A percentile compares a stretch with the other conserved stretches of the same genome.
These are phyloP conservation scores for Ogataea siamensis DNA, from an alignment of 805 yeast genomes.

Conservation along the genomic window DNA sequence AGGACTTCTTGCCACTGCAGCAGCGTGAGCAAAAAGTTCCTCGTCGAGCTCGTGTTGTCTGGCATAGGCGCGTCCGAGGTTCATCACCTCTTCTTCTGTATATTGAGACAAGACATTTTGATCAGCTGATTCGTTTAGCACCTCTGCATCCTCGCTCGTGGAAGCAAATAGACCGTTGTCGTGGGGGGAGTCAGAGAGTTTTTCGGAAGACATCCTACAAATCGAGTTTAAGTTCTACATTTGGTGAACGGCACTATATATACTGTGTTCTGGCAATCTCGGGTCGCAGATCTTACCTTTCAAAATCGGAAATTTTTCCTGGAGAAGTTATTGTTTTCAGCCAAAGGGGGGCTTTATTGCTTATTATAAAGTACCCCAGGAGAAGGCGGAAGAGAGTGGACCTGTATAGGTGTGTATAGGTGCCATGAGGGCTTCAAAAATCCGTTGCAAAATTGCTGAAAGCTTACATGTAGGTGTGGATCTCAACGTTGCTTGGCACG, in stretches of 20 bases:
- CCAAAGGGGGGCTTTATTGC: background rate
- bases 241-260: constrained; percentile 1
- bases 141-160: constrained; percentile 8
- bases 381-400: no score
- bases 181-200: constrained; percentile 7
- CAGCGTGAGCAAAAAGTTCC: constrained; percentile 62
- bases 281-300: constrained; percentile 6
- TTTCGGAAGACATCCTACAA: constrained; percentile 8
- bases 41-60: constrained; percentile 51
- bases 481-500: constrained; percentile 6
- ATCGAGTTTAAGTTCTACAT: background rate
- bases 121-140: constrained; percentile 11
- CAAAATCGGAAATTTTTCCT: constrained; percentile 6
- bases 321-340: constrained; percentile 10
- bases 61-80: constrained; percentile 69
- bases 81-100: constrained; percentile 59
- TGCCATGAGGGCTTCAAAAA: no score
- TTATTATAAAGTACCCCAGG: background rate
- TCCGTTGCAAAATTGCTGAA: no score
- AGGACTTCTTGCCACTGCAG: constrained; percentile 65
- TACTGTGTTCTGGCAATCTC: constrained; percentile 2
- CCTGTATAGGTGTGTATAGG: no score
- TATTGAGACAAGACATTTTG: constrained; percentile 55
- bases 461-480: no score
- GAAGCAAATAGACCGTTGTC: constrained; percentile 19